These are phyloP conservation scores for Nephelium lappaceum DNA, from an alignment of 345 rosid genomes.

Conservation along the genomic window DNA sequence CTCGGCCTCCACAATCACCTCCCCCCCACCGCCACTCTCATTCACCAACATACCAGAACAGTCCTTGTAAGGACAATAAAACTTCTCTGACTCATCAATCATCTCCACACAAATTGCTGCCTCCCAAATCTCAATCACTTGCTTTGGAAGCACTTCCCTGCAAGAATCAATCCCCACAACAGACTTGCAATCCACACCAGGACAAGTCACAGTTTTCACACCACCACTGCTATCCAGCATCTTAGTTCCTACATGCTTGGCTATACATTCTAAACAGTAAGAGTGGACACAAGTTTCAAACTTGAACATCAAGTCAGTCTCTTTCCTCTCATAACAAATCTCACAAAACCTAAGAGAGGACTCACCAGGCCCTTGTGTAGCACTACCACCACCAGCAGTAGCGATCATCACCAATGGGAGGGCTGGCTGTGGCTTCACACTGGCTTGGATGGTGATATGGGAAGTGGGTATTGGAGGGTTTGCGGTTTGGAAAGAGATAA, in stretches of 20 bases:
- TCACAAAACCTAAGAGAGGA: conserved; percentile 47
- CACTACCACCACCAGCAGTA: too few relatives aligned
- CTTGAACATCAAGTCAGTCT: conserved; percentile 39
- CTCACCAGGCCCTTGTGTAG: conserved; percentile 17
- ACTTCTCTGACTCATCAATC: conserved; percentile 35
- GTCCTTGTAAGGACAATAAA: conserved; percentile 76
- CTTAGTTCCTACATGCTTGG: conserved; percentile 45
- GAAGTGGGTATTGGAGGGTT: not conserved
- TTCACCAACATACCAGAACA: conserved; percentile 60
- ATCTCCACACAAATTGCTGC: conserved; percentile 44
- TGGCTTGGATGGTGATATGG: not conserved
- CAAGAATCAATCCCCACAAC: conserved; percentile 49
- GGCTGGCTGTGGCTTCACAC: not conserved
- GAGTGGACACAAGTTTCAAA: conserved; percentile 47
- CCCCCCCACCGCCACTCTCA: conserved; percentile 22
- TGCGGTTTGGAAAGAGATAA: not conserved
- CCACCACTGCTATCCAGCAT: conserved; percentile 26
- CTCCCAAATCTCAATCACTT: conserved; percentile 61
- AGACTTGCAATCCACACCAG: conserved; percentile 46
- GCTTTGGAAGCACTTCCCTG: conserved; percentile 41
- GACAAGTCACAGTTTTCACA: conserved; percentile 45
- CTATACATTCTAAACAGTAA: conserved; percentile 55
- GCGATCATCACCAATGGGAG: not conserved
- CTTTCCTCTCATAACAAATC: conserved; percentile 59
- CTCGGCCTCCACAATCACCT: conserved; percentile 50